phyloP scores from a whole-genome alignment of 495 filamentous ascomycete genomes.

The Xylaria telfairii region DNA sequence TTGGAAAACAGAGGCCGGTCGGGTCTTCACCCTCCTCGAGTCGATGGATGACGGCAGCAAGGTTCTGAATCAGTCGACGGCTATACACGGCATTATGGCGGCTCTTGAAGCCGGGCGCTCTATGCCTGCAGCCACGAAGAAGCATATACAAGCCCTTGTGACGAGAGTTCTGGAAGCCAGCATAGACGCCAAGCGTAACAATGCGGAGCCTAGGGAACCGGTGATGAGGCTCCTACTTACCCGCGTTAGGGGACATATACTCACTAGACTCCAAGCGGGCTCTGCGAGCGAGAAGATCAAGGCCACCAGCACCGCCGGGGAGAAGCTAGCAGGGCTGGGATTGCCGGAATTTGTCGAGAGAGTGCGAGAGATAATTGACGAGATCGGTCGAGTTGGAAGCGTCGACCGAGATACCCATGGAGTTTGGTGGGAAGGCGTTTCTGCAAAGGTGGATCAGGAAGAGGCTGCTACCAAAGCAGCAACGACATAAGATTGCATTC shows the following conservation, averaged over 20 bases:
- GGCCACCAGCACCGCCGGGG: constrained; percentile 80
- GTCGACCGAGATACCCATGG: constrained; percentile 84
- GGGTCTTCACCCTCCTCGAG: constrained; percentile 66
- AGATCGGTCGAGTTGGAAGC: constrained; percentile 72
- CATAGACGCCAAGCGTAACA: constrained; percentile 38
- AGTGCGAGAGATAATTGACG: constrained; percentile 83
- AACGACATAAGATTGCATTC: constrained; percentile 17
- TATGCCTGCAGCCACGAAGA: constrained; percentile 72
- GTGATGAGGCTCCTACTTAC: constrained; percentile 81
- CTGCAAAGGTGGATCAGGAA: constrained; percentile 49
- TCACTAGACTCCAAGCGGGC: constrained; percentile 74
- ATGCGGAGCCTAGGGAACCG: constrained; percentile 70
- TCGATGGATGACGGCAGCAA: constrained; percentile 38
- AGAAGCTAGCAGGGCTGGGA: constrained; percentile 79
- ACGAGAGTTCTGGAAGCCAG: constrained; percentile 55
- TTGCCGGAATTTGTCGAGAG: constrained; percentile 88
- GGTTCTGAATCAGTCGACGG: constrained; percentile 57
- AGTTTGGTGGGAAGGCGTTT: constrained; percentile 78
- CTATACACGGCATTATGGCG: constrained; percentile 70
- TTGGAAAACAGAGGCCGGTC: constrained; percentile 86
- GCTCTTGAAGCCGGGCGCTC: constrained; percentile 80
- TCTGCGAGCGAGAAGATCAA: constrained; percentile 81
- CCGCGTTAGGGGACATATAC: constrained; percentile 74
- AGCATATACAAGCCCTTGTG: constrained; percentile 60
- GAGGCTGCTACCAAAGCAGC: constrained; percentile 29